Conservation (phyloP, 176 grass and related monocot species). For the Oryza longistaminata region DNA sequence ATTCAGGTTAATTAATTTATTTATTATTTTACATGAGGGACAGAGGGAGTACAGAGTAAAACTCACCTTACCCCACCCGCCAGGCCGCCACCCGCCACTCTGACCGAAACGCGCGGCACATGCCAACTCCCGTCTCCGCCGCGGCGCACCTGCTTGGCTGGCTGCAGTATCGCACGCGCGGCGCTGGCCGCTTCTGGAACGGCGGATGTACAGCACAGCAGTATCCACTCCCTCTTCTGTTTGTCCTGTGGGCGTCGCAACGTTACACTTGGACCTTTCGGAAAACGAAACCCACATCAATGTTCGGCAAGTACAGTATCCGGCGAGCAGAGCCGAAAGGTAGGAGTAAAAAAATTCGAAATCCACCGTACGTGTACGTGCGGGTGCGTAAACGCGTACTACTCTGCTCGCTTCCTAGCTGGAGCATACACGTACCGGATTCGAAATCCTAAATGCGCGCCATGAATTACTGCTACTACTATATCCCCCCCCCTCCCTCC, state of each 20-base stretch:
- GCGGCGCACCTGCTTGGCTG: no score
- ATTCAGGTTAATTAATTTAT: no score
- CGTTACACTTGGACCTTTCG: not conserved
- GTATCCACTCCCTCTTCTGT: not conserved
- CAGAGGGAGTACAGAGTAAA: no score
- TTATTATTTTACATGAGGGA: no score
- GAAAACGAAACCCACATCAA: not conserved
- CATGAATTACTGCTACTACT: not conserved
- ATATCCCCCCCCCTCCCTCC: not conserved
- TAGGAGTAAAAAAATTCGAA: constrained; percentile 3
- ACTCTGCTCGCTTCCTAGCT: not conserved
- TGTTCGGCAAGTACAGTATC: not conserved
- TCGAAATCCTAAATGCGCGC: constrained; percentile 23
- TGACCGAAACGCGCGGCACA: no score
- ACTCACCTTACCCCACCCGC: no score
- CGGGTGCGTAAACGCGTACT: not conserved
- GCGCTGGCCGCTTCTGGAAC: not conserved
- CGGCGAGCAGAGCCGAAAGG: not conserved
- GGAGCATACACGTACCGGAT: not conserved
- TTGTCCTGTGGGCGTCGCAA: not conserved
- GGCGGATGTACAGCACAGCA: no score
- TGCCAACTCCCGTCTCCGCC: no score
- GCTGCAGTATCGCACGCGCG: not conserved
- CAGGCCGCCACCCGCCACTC: no score
- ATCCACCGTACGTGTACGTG: constrained; percentile 18